Evolutionary conservation across 805 yeast species (phyloP).

Genomic region (Nakazawaea molendinolei): DNA sequence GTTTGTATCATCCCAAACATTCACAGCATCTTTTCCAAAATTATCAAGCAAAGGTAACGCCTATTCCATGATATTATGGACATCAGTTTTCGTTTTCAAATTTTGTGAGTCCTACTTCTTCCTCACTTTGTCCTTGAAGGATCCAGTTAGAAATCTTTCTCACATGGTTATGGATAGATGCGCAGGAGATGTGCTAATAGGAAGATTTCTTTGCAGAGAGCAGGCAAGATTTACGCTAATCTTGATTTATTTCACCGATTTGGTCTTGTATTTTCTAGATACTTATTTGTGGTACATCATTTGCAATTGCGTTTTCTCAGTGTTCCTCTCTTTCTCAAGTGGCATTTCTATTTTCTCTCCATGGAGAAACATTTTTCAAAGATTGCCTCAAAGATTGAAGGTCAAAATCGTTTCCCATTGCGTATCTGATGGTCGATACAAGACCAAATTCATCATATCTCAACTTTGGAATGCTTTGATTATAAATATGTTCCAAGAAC

Average conservation of each 20-base stretch:
- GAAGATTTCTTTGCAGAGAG: constrained; percentile 33
- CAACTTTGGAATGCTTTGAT: constrained; percentile 51
- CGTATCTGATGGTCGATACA: constrained; percentile 37
- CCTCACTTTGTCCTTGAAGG: constrained; percentile 44
- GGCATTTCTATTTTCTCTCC: constrained; percentile 53
- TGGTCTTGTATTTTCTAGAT: constrained; percentile 45
- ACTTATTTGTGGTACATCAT: constrained; percentile 54
- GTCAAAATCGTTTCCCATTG: constrained; percentile 39
- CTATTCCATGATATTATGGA: constrained; percentile 41
- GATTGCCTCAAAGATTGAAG: constrained; percentile 44
- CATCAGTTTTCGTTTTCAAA: constrained; percentile 39
- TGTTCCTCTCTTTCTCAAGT: constrained; percentile 40
- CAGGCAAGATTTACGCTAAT: constrained; percentile 36
- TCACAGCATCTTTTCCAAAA: constrained; percentile 36
- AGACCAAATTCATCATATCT: constrained; percentile 32
- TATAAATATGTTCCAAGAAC: constrained; percentile 49
- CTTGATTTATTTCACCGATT: constrained; percentile 36
- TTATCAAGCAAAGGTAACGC: constrained; percentile 30
- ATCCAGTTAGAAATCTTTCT: constrained; percentile 42
- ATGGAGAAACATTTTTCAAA: constrained; percentile 48
- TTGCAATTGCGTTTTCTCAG: constrained; percentile 46
- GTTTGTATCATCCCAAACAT: constrained; percentile 30
- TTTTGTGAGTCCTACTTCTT: constrained; percentile 48
- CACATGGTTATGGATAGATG: constrained; percentile 37
- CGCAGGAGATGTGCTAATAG: constrained; percentile 34